These are phyloP conservation scores for Jimgerdemannia flammicorona DNA, from an alignment of 192 early-diverging fungal genomes.

Conservation along the genomic window DNA sequence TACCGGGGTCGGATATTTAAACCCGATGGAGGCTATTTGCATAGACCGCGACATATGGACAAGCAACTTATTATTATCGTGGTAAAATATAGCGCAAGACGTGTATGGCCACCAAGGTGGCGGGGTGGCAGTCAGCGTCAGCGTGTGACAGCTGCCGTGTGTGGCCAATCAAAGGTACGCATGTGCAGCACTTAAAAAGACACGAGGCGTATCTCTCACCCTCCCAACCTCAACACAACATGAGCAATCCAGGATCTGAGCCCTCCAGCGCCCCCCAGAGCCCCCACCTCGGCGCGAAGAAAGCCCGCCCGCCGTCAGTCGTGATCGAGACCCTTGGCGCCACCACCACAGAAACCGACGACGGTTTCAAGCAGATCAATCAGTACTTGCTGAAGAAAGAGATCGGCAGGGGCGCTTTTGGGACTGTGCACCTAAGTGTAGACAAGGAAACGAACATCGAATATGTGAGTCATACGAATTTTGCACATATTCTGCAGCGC, in stretches of 20 bases:
- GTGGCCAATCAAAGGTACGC: too few relatives aligned
- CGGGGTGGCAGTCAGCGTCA: too few relatives aligned
- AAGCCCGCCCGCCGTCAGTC: conserved; percentile 27
- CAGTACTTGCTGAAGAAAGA: conserved; percentile 74
- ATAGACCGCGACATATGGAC: too few relatives aligned
- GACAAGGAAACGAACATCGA: conserved; percentile 46
- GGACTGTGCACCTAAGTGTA: conserved; percentile 76
- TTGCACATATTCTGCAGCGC: not conserved
- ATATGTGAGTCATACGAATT: conserved; percentile 48
- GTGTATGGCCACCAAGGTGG: too few relatives aligned
- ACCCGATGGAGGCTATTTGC: too few relatives aligned
- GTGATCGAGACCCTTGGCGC: conserved; percentile 51
- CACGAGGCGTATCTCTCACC: too few relatives aligned
- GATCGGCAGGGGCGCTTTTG: conserved; percentile 88
- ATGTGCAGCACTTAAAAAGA: too few relatives aligned
- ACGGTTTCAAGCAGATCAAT: conserved; percentile 75
- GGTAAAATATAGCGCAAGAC: too few relatives aligned
- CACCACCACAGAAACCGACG: conserved; percentile 59
- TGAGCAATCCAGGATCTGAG: not conserved
- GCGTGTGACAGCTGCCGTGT: too few relatives aligned
- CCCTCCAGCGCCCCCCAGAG: not conserved
- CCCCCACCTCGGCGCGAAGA: not conserved
- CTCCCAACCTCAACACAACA: not conserved
- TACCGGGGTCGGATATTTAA: too few relatives aligned
- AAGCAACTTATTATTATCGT: too few relatives aligned